Conservation (phyloP, 78 protist species). For the Chrysochromulina parva region DNA sequence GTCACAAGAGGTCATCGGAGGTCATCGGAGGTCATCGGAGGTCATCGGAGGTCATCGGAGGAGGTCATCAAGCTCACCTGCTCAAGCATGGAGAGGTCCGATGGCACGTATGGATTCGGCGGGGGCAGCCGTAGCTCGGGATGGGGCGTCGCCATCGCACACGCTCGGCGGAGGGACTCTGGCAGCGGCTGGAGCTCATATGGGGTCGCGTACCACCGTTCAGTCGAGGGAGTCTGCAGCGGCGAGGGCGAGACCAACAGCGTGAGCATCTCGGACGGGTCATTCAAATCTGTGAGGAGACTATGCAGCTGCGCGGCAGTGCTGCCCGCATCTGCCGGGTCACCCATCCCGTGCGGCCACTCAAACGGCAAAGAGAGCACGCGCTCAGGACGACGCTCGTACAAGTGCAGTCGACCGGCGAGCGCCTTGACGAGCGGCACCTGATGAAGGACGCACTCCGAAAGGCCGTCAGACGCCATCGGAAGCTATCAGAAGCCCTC, state of each 20-base stretch:
- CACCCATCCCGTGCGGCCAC: not conserved
- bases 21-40: too few species aligned
- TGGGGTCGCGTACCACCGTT: constrained; percentile 2
- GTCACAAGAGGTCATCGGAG: too few species aligned
- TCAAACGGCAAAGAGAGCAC: not conserved
- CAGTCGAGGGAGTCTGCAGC: not conserved
- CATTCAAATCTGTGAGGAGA: not conserved
- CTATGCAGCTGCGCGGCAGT: not conserved
- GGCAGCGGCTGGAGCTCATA: not conserved
- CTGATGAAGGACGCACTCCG: too few species aligned
- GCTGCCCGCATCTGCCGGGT: not conserved
- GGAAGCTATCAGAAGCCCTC: too few species aligned
- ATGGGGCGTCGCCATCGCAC: not conserved
- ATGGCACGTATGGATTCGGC: not conserved
- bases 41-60: too few species aligned
- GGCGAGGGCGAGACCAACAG: not conserved
- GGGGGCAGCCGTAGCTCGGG: not conserved
- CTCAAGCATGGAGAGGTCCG: too few species aligned
- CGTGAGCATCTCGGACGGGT: not conserved
- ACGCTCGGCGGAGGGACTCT: not conserved
- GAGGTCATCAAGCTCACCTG: too few species aligned
- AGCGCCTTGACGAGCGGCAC: not conserved
- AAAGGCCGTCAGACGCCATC: too few species aligned
- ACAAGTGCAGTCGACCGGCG: not conserved
- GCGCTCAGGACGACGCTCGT: not conserved